phyloP scores from a whole-genome alignment of 2,329 filamentous ascomycete genomes.

The Amesomyces nigricolor region DNA sequence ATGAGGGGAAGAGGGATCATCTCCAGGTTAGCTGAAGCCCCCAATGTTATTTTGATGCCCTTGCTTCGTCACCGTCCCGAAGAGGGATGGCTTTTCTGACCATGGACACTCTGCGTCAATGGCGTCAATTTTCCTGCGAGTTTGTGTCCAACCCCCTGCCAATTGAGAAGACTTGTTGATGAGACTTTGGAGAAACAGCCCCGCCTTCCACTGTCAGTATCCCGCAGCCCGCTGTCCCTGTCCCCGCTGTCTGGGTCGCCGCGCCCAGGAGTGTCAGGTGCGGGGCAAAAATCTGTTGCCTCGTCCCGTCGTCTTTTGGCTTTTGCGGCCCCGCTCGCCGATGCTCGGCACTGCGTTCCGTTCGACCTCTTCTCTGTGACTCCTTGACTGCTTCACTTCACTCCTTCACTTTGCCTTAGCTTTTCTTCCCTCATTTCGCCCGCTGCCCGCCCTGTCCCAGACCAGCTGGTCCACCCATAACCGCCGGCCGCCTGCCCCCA shows the following conservation, averaged over 20 bases:
- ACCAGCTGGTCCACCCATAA: constrained; percentile 5
- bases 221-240: not conserved
- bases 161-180: not conserved
- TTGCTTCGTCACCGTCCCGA: no score
- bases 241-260: constrained; percentile 6
- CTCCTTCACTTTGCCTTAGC: constrained; percentile 1
- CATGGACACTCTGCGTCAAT: constrained; percentile 4
- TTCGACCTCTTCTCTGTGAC: not conserved
- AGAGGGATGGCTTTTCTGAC: not conserved
- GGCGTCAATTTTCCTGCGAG: not conserved
- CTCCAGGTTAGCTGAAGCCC: no score
- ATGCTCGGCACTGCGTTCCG: constrained; percentile 17
- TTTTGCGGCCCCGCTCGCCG: constrained; percentile 20
- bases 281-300: constrained; percentile 20
- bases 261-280: not conserved
- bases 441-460: not conserved
- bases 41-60: no score
- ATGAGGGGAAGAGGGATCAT: no score
- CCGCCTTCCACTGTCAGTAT: no score
- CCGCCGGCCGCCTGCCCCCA: not conserved
- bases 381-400: not conserved
- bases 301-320: not conserved
- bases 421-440: not conserved
- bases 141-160: not conserved
- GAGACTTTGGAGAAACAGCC: constrained; percentile 8